These are phyloP conservation scores for Rauvolfia tetraphylla DNA, from an alignment of 257 asterid species.

Conservation along the genomic window DNA sequence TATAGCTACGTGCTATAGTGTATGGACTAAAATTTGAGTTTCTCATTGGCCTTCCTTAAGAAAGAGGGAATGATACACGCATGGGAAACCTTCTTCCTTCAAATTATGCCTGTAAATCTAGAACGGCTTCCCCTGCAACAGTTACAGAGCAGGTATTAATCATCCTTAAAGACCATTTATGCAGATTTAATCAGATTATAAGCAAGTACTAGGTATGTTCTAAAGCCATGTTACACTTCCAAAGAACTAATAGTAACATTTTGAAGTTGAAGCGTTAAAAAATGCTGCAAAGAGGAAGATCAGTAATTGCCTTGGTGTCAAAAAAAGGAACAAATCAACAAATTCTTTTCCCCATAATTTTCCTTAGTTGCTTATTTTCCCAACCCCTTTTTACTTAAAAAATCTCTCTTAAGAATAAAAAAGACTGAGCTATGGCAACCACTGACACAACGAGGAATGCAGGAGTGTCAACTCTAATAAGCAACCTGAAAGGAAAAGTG, in stretches of 20 bases:
- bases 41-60: not conserved
- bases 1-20: slow-evolving; percentile 15
- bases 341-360: not conserved
- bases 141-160: not conserved
- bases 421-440: not conserved
- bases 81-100: not conserved
- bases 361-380: not conserved
- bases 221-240: not conserved
- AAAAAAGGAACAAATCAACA: no score
- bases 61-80: not conserved
- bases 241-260: not conserved
- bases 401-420: no score
- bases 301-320: no score
- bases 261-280: not conserved
- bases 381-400: not conserved
- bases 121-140: slow-evolving; percentile 77
- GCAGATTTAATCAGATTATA: not conserved
- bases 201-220: not conserved
- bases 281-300: not conserved
- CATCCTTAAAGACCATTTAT: not conserved
- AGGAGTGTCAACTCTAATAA: not conserved
- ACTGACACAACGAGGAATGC: not conserved
- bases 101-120: slow-evolving; percentile 50
- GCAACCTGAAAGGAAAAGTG: not conserved
- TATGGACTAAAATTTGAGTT: slow-evolving; percentile 10